These are phyloP conservation scores for Ustilago loliicola DNA, from an alignment of 1,284 basidiomycete species.

Conservation along the genomic window DNA sequence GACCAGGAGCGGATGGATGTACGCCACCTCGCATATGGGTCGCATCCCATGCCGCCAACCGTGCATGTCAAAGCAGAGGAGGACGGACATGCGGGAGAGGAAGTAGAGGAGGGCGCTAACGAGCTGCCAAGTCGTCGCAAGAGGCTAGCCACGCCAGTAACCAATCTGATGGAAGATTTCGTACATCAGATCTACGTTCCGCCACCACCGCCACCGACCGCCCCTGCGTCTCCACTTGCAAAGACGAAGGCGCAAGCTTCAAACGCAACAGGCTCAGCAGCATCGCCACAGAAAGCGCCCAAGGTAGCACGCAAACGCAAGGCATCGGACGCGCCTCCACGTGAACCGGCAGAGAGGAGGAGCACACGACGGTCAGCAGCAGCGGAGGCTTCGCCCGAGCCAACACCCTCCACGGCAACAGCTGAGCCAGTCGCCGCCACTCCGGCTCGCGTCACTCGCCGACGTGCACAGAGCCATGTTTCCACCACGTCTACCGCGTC, in stretches of 20 bases:
- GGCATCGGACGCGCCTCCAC: constrained; percentile 14
- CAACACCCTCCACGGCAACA: not conserved
- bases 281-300: constrained; percentile 12
- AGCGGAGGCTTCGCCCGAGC: constrained; percentile 9
- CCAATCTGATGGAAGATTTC: constrained; percentile 56
- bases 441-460: constrained; percentile 24
- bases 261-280: not conserved
- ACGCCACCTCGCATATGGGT: constrained; percentile 40
- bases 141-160: constrained; percentile 14
- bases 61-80: constrained; percentile 34
- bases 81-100: constrained; percentile 8
- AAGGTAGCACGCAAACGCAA: constrained; percentile 37
- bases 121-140: not conserved
- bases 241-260: constrained; percentile 6
- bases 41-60: constrained; percentile 24
- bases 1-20: constrained; percentile 24
- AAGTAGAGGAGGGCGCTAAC: not conserved
- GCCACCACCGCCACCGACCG: constrained; percentile 11
- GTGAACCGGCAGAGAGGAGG: constrained; percentile 29
- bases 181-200: constrained; percentile 42
- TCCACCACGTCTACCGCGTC: constrained; percentile 7
- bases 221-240: constrained; percentile 8
- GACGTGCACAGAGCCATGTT: constrained; percentile 24
- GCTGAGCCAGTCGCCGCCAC: constrained; percentile 1
- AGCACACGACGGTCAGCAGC: constrained; percentile 34